Base-by-base conservation (phyloP, 2,329 filamentous ascomycete genomes). In the Aspergillus japonicus region DNA sequence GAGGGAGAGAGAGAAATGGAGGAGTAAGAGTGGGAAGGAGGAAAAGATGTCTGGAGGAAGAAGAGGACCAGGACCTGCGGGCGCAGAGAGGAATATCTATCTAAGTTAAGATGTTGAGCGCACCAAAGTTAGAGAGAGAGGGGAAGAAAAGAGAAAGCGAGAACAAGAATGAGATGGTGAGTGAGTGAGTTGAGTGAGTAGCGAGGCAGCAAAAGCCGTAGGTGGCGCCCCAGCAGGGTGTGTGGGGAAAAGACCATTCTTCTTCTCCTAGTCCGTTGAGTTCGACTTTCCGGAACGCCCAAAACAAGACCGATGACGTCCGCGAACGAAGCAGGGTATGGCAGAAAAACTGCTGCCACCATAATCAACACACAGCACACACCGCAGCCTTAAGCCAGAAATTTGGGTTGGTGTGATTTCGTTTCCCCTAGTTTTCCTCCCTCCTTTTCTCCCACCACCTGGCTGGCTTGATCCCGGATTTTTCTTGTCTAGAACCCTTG, bases 261-360 rank as follows among this genome's bases (percentile, higher is more conserved):
- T 50, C 52, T 54, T 33, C 49, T 47, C 49, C 48, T 64, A 62
- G 62, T 62, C 56, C 47, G 59, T 54, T 60, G 51, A 50, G 57
- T 58, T 64, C 60, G 55, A 63, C 48, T 61, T 59, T 61, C 65
- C 57, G 54, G 57, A 49, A 49, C 60, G 61, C 59, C 63, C 65
- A 67, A 69, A 70, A 66, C 66, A 67, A 68, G 64, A 66, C 64
- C 70, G 66, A 71, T 72, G 70, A 73, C 71, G 71, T 73, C 64
- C 62, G 66, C 64, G 66, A 70, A 63, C 53, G 61, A 56, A 64
- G 57, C 59, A 64, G 61, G 58, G 62, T 64, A 66, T 67, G 48
- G 44, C 49, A 52, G 63, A 65, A 65, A 50, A 44, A 24, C 24
- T 49, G 8, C 16, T 19, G 31, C 49, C n/a, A n/a, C 31, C 14